These are phyloP conservation scores for Euphorbia pulcherrima DNA, from an alignment of 345 rosid species.

Conservation along the genomic window DNA sequence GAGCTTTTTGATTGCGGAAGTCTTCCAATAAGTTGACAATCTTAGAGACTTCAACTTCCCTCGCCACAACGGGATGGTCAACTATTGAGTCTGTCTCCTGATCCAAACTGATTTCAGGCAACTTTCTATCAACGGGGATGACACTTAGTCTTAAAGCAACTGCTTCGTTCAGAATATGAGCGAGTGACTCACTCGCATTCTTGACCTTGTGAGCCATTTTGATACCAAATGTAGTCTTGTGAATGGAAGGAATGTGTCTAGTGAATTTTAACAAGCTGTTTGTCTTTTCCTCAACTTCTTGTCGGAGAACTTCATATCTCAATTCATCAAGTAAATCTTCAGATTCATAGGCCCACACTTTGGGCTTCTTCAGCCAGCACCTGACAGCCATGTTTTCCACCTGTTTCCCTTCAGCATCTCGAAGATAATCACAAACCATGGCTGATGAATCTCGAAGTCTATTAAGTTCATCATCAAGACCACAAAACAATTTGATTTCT, in stretches of 20 bases:
- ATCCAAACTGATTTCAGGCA: background rate
- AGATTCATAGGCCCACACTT: background rate
- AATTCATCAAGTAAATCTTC: background rate
- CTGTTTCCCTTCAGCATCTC: background rate
- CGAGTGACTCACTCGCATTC: background rate
- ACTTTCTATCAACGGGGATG: background rate
- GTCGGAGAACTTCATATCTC: background rate
- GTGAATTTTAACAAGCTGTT: background rate
- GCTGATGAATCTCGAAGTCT: background rate
- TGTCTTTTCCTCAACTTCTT: background rate
- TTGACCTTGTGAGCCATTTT: background rate
- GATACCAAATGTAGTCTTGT: background rate
- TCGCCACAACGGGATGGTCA: background rate
- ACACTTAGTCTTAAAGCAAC: background rate
- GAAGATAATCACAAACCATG: background rate
- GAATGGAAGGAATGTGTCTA: background rate
- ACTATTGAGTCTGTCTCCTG: no score
- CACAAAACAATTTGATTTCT: background rate
- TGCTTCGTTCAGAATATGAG: background rate
- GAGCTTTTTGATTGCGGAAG: background rate
- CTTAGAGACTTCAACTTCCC: background rate
- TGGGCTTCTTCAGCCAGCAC: background rate
- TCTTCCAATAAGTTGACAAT: background rate
- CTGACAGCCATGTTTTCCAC: background rate
- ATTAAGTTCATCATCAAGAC: background rate